Base-by-base conservation (phyloP, 768 basidiomycete species). In the Lepiota brunneoincarnata region DNA sequence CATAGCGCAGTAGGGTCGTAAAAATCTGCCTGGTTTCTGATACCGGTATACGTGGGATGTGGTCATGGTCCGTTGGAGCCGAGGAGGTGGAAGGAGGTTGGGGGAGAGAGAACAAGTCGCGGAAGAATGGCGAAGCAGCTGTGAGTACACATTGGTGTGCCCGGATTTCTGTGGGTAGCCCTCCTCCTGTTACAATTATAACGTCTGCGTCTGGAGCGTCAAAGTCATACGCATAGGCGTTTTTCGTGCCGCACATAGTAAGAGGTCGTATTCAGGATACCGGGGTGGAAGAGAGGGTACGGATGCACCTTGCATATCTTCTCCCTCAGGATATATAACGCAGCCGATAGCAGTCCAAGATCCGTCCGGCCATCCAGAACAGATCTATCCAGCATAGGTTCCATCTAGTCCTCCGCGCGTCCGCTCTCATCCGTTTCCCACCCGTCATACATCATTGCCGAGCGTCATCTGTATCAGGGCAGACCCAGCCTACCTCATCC, bases 31-130 rank as follows among this genome's bases (percentile, higher is more conserved):
- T 68, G 35, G 70, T 47, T 62, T 90, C 88, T 1, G 83, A 69
- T 3, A 88, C 70, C 1, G 82, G 78, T 24, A 90, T 75, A 43
- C 78, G 59, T 9, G 82, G 81, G 20, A 67, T 63, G n/a, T 60
- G 56, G n/a, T 64, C 64, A 28, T 46, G 52, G 35, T 1, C 52
- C 39, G 40, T 68, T 69, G 45, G 77, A 75, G n/a, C 76, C 74
- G 12, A 80, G 60, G 40, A 37, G 23, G 35, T 11, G 28, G 57
- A 49, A 21, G 53, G 67, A 39, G 44, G 60, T 58, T 88, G 86
- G 5, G 87, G 85, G n/a, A 89, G 70, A 17, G 79, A 65, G 63
- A 90, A 85, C 83, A 89, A 81, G 51, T 84, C 79, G 51, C 68
- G 64, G 67, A 89, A 91, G 69, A 89, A 85, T 3, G 82, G 76